These are phyloP conservation scores for Cyberlindnera americana DNA, from an alignment of 805 yeast species.

Conservation along the genomic window DNA sequence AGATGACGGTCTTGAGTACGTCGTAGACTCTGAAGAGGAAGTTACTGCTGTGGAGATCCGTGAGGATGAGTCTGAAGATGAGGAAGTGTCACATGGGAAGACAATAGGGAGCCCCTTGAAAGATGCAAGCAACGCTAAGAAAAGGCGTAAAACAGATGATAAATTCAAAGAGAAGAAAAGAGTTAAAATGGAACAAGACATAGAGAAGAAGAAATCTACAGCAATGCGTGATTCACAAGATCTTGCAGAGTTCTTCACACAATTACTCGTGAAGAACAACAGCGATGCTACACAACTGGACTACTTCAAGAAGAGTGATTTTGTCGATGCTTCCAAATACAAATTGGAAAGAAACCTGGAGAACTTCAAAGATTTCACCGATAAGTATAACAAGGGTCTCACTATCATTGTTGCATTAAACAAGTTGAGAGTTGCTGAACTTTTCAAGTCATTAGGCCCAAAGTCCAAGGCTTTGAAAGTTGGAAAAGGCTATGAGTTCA, in stretches of 20 bases:
- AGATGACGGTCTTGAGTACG: constrained; percentile 73
- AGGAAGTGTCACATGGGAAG: constrained; percentile 11
- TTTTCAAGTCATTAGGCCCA: constrained; percentile 54
- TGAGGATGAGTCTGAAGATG: constrained; percentile 30
- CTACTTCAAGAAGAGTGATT: constrained; percentile 51
- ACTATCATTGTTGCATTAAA: constrained; percentile 61
- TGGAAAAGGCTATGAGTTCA: constrained; percentile 28
- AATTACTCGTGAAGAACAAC: constrained; percentile 53
- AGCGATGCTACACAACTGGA: constrained; percentile 74
- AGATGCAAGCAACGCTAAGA: constrained; percentile 10
- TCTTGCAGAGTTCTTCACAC: constrained; percentile 66
- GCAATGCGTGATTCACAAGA: constrained; percentile 54
- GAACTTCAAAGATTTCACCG: constrained; percentile 53
- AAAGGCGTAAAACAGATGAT: constrained; percentile 32
- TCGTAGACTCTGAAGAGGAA: constrained; percentile 41
- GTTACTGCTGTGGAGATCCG: constrained; percentile 33
- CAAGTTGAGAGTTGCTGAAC: constrained; percentile 84
- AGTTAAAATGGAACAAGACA: constrained; percentile 62
- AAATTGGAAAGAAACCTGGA: constrained; percentile 50
- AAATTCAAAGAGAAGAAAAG: constrained; percentile 62
- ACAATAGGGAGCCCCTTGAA: not conserved
- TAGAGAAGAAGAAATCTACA: constrained; percentile 50
- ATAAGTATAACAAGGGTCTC: constrained; percentile 43
- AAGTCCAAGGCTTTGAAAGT: constrained; percentile 26
- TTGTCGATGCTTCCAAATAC: constrained; percentile 62